phyloP scores from a whole-genome alignment of 768 basidiomycete species.

The Russula brevipes region DNA sequence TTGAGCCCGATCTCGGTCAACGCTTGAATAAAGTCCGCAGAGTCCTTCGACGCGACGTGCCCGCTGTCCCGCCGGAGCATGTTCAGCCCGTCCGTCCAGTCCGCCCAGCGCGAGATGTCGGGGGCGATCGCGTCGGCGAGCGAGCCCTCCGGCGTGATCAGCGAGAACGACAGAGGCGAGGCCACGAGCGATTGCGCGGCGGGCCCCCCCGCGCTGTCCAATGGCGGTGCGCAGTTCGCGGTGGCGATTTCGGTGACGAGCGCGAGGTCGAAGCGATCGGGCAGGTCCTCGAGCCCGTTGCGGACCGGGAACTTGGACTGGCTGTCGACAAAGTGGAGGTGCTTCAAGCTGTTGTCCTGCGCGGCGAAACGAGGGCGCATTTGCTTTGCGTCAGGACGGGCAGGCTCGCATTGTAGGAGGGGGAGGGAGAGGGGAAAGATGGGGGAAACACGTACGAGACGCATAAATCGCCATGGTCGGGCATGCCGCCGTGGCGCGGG shows the following conservation, averaged over 20 bases:
- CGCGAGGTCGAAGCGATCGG: slow-evolving; percentile 78
- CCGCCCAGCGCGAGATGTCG: slow-evolving; percentile 73
- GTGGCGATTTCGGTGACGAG: slow-evolving; percentile 76
- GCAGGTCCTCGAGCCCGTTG: slow-evolving; percentile 78
- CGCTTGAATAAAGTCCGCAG: slow-evolving; percentile 78
- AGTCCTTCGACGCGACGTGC: slow-evolving; percentile 79
- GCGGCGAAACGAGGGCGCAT: not conserved
- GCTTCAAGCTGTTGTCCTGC: slow-evolving; percentile 73
- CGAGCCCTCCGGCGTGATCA: slow-evolving; percentile 31
- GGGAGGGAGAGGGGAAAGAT: not conserved
- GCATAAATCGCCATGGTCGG: slow-evolving; percentile 81
- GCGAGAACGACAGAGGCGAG: slow-evolving; percentile 29
- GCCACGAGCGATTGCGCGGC: slow-evolving; percentile 29
- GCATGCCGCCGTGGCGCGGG: slow-evolving; percentile 48
- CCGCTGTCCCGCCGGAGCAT: slow-evolving; percentile 79
- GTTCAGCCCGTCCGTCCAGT: slow-evolving; percentile 92
- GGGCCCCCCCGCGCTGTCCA: slow-evolving; percentile 41
- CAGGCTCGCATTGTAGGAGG: not conserved
- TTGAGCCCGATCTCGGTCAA: slow-evolving; percentile 89
- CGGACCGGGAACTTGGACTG: slow-evolving; percentile 73
- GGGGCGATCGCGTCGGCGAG: slow-evolving; percentile 35
- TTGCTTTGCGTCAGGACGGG: not conserved
- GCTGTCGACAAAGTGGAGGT: slow-evolving; percentile 83
- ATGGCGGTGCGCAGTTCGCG: slow-evolving; percentile 64
- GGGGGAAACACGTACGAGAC: slow-evolving; percentile 50